Evolutionary conservation across 2,329 filamentous ascomycete genomes (phyloP), one percentile per base, ranked within the genome.

Genomic region (Fonsecaea erecta): DNA sequence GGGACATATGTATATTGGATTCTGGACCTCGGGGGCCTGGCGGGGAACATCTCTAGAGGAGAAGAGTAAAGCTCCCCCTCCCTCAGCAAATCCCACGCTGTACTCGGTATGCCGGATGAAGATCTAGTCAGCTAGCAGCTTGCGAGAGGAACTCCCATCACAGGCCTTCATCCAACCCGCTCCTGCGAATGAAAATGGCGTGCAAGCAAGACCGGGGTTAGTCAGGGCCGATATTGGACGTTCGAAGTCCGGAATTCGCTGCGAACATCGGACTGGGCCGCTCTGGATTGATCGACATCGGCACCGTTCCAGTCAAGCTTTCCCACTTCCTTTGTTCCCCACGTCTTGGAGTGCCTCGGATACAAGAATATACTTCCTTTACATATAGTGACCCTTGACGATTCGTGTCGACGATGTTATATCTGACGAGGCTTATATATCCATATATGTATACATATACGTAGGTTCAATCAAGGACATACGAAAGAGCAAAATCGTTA

Each of bases 251-350:
- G 51, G 51, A 18, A 37, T 60, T 56, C 62, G 62, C 48, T 14
- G 62, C 62, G 62, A 64, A 28, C 14, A 60, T 56, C 62, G 62
- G 62, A 60, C 24, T 34, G 24, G 16, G 2, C 6, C 24, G n/a
- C n/a, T n/a, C n/a, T n/a, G n/a, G n/a, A n/a, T 11, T 11, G 21
- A 48, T 40, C 37, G 37, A 48, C 43, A 48, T 48, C 43, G 43
- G 43, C 18, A 9, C 18, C 37, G 8, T n/a, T n/a, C 37, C 11
- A 37, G 14, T 11, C n/a, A 6, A 9, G 3, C 5, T 8, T 18
- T 18, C 21, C 18, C 5, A 7, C 40, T 14, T 18, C 8, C 2
- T 7, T 48, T 24, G 43, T 9, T 2, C 7, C 21, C 28, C 28
- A 24, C 1, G 40, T 12, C 18, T 21, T n/a, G 3, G 18, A 21